Evolutionary conservation across 306 rosid genomes (phyloP).

Genomic region (Sphenostylis stenocarpa): DNA sequence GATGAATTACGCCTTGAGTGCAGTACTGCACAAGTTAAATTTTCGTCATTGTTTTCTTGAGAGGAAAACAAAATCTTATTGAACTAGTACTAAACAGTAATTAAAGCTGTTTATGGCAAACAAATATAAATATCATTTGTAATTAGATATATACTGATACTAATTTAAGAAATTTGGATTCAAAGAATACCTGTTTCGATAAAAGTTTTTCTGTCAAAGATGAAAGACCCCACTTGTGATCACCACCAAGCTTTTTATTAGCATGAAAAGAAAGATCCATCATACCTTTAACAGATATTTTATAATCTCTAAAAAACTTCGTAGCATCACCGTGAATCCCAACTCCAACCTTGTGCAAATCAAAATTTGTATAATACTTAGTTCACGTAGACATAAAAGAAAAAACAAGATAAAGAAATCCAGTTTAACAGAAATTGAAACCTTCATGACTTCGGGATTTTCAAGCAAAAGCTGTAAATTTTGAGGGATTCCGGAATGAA

Average conservation of each 20-base stretch:
- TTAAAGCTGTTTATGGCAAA: background rate
- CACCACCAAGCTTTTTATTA: conserved; percentile 66
- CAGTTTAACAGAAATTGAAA: conserved; percentile 31
- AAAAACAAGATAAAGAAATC: background rate
- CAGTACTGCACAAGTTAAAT: no score
- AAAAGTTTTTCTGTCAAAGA: conserved; percentile 66
- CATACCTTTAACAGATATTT: conserved; percentile 61
- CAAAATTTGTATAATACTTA: conserved; percentile 11
- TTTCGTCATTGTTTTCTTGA: no score
- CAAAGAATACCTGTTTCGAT: conserved; percentile 63
- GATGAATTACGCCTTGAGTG: background rate
- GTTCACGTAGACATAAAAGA: conserved; percentile 4
- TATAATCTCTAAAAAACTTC: conserved; percentile 73
- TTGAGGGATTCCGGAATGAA: conserved; percentile 84
- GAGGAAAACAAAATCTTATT: background rate
- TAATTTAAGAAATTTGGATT: conserved; percentile 17
- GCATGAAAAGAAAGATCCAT: conserved; percentile 73
- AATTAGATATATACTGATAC: background rate
- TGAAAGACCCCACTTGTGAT: conserved; percentile 63
- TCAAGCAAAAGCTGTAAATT: conserved; percentile 70
- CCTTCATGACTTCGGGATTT: conserved; percentile 70
- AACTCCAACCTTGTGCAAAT: conserved; percentile 66
- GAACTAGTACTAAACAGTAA: background rate
- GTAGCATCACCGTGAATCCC: conserved; percentile 69
- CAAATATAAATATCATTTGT: background rate